Percentiles rank a stretch among this genome's conserved stretches.
These are phyloP conservation scores for Bruguiera parviflora DNA, from an alignment of 345 rosid genomes.

Conservation along the genomic window DNA sequence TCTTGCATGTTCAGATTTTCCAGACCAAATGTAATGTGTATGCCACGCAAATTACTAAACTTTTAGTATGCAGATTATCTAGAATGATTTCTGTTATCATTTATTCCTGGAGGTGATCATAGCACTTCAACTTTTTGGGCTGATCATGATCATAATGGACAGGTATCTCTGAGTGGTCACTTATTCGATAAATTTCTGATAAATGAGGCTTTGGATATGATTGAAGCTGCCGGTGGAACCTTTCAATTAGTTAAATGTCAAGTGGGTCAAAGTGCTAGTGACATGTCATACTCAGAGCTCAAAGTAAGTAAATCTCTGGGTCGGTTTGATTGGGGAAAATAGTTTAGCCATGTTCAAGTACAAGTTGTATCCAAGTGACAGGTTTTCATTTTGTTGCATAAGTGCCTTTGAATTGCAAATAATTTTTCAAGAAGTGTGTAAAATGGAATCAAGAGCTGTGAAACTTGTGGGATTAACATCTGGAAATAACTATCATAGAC, in stretches of 20 bases:
- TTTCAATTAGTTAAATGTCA: constrained; percentile 86
- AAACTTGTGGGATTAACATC: background rate
- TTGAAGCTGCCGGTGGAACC: constrained; percentile 85
- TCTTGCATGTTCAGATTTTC: constrained; percentile 2
- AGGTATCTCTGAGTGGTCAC: constrained; percentile 95
- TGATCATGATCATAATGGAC: constrained; percentile 26
- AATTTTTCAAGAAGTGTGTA: background rate
- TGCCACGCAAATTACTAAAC: background rate
- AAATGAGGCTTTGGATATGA: constrained; percentile 90
- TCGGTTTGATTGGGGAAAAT: background rate
- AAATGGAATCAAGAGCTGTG: background rate
- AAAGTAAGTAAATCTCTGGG: constrained; percentile 51
- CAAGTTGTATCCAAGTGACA: background rate
- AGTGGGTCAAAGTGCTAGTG: constrained; percentile 69
- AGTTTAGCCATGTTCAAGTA: background rate
- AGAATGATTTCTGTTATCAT: background rate
- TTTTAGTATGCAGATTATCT: background rate
- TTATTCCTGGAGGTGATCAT: background rate
- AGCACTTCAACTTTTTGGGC: constrained; percentile 10
- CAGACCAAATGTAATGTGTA: constrained; percentile 7
- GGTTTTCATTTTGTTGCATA: background rate
- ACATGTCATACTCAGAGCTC: constrained; percentile 78
- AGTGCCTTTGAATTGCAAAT: background rate
- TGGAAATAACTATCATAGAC: constrained; percentile 2
- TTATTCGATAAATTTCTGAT: constrained; percentile 84